A percentile compares a stretch with the other conserved stretches of the same genome.
Evolutionary conservation across 441 rosid genomes (phyloP).

Genomic region (Erodium texanum): DNA sequence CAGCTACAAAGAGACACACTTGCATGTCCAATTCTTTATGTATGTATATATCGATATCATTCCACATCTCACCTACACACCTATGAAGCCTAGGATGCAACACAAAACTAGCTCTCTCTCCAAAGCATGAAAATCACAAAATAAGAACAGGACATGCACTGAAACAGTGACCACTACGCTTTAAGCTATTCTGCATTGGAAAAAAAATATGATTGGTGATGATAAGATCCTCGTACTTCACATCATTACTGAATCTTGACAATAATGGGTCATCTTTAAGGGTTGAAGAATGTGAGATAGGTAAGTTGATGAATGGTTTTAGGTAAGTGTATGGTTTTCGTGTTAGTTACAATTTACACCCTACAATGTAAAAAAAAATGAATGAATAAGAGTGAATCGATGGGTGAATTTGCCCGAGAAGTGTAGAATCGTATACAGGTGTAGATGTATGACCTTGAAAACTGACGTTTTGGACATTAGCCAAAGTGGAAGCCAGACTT

Average conservation of each 20-base stretch:
- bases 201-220: neutral
- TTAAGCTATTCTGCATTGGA: neutral
- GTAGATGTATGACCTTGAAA: conserved; percentile 6
- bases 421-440: conserved; percentile 10
- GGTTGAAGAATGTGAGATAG: neutral
- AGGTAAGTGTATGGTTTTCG: conserved; percentile 13
- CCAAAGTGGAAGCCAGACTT: conserved; percentile 77
- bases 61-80: neutral
- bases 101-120: neutral
- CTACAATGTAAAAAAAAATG: conserved; percentile 27
- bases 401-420: neutral
- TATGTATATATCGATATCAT: neutral
- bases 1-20: neutral
- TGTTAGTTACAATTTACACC: conserved; percentile 26
- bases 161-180: neutral
- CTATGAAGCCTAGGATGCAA: neutral
- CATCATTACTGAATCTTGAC: neutral
- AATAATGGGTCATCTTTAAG: neutral
- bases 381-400: conserved; percentile 24
- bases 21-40: neutral
- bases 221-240: neutral
- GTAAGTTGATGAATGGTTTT: too few relatives aligned
- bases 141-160: neutral
- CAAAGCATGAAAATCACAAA: neutral
- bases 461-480: conserved; percentile 19